Conservation (phyloP, 441 rosid species). For the Populus hybrid region DNA sequence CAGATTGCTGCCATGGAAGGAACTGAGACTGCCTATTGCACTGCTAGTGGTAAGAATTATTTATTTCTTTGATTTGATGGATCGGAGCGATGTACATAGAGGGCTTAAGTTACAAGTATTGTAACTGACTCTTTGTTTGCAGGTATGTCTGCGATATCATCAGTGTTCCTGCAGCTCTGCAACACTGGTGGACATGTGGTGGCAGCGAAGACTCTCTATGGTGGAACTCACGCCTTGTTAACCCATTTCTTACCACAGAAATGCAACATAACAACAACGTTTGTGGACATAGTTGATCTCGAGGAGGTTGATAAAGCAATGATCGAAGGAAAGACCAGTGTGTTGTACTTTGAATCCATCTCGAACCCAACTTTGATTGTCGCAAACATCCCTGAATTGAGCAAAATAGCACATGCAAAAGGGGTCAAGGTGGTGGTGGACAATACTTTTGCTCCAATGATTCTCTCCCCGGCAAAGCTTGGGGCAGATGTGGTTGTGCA, state of each 20-base stretch:
- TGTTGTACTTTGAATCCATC: background rate
- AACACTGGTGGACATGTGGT: background rate
- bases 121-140: background rate
- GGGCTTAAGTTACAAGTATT: too few relatives aligned
- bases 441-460: slow-evolving; percentile 78
- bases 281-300: background rate
- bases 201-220: background rate
- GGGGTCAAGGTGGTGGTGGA: background rate
- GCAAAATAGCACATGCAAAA: background rate
- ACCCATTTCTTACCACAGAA: background rate
- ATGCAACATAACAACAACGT: background rate
- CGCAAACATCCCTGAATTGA: background rate
- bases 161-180: background rate
- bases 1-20: slow-evolving; percentile 91
- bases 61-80: background rate
- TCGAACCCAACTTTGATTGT: background rate
- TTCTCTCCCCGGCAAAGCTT: slow-evolving; percentile 79
- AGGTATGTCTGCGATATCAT: background rate
- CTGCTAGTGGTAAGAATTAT: slow-evolving; percentile 59
- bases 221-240: background rate
- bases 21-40: slow-evolving; percentile 88
- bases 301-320: background rate
- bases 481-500: slow-evolving; percentile 95
- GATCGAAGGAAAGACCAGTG: background rate
- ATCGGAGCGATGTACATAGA: background rate